Base-by-base conservation (phyloP, 306 rosid genomes). In the Cercis canadensis region DNA sequence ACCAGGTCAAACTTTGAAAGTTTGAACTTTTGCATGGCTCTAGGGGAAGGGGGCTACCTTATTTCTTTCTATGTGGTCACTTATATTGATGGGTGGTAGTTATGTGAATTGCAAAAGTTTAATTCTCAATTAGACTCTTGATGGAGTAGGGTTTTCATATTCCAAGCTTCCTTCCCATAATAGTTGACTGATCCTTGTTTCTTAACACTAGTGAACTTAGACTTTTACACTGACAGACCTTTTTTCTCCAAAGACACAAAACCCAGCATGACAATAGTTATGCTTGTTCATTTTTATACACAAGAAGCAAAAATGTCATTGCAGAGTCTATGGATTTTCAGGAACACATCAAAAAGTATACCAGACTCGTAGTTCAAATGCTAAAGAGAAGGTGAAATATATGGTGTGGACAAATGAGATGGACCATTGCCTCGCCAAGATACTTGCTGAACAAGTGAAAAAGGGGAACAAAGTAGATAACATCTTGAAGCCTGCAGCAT, bases 321-420 rank as follows among this genome's bases (percentile, higher is more conserved):
- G 8, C 17, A 4, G 14, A 37, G 64, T 70, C 15, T 63, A 33
- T 74, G 78, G 58, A 47, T 64, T 78, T 78, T 76, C 79, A 82
- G 87, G 83, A 61, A 73, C 80, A 75, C 73, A 67, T 72, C 69
- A 59, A 44, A 80, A 77, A 50, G 64, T 69, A 54, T 68, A 83
- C 21, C 75, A 70, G 57, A 72, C 78, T 77, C 78, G 73, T 63
- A 67, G 84, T 74, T 67, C 81, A 76, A 78, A 63, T 77, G 83
- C 46, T 65, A 86, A 80, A 54, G 86, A 83, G 70, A 83, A 75
- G 62, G 76, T 54, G 52, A 80, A 64, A 65, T 72, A 83, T 57
- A 36, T 80, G 37, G 70, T 76, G 6, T 86, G 90, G 90, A 86
- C 87, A 18, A 60, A 61, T 67, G 81, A 86, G 72, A 86, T 86